Evolutionary conservation across 345 rosid species (phyloP), one percentile per base, ranked within the genome.

Genomic region (Kandelia obovata): DNA sequence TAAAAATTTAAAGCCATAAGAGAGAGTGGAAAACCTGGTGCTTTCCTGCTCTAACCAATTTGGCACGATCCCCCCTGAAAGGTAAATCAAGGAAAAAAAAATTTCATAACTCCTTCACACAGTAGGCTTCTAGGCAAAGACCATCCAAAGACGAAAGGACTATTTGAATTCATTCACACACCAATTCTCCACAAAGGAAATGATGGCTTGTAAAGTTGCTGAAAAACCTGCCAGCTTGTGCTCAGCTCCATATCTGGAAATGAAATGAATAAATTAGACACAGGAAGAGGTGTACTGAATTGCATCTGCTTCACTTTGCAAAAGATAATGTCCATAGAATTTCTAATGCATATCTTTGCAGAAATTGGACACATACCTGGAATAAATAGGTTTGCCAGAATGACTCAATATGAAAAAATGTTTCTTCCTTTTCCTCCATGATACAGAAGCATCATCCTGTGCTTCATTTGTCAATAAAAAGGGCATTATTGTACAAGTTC

Each of bases 361-460:
- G 67, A 56, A 60, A 67, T 30, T 26, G 61, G 68, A 20, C 37
- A 62, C 61, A 66, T 66, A 90, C 99, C 99, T 92, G 78, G 98
- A 92, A 88, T 90, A 96, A 80, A 96, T 92, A 10, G 99, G 99
- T 79, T 96, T 96, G 52, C 99, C 99, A 20, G 99, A 96, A 78
- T 96, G 78, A 81, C 99, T 96, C 84, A 96, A 80, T 61, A 96
- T 82, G 74, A 96, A 96, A 71, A 96, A 96, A 78, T 96, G 99
- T 77, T 96, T 96, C 86, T 92, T 96, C 83, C 98, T 87, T 85
- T 96, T 96, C 72, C 98, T 92, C 99, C 99, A 92, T 30, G 99
- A 85, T 43, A 85, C 76, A 25, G 98, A 92, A 67, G 92, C 88
- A 88, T 96, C 99, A 67, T 96, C 99, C 99, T 96, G 96, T 86